Conservation (phyloP, 2,329 filamentous ascomycete species). For the Albophoma yamanashiensis region DNA sequence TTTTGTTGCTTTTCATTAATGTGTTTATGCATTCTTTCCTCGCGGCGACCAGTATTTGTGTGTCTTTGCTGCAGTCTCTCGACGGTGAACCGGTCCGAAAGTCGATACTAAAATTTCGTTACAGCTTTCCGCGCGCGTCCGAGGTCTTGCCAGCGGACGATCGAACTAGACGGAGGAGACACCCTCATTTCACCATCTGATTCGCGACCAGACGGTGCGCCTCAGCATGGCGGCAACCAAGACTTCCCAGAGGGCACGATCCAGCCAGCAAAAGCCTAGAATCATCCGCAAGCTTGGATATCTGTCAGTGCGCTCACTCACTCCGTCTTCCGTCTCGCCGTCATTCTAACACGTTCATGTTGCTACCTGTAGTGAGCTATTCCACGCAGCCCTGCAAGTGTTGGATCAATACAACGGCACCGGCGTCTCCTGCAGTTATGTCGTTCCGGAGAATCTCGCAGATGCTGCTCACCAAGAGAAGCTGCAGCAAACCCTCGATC, state of each 20-base stretch:
- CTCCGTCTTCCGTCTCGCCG: neutral
- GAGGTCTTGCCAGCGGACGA: neutral
- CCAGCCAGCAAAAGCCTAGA: neutral
- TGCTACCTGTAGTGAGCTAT: neutral
- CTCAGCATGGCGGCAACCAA: neutral
- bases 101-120: neutral
- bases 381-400: neutral
- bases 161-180: neutral
- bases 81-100: neutral
- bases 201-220: neutral
- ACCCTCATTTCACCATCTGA: neutral
- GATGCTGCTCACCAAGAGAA: neutral
- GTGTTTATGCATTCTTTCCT: neutral
- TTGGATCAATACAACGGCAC: neutral
- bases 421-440: neutral
- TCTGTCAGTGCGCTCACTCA: neutral
- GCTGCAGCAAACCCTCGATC: neutral
- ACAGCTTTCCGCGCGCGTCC: neutral
- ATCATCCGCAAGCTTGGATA: neutral
- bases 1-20: neutral
- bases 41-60: neutral
- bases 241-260: neutral
- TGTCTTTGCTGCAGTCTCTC: neutral
- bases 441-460: neutral
- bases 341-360: too few species aligned